phyloP scores from a whole-genome alignment of 129 eudicot genomes.

The Pittosporum tobira region DNA sequence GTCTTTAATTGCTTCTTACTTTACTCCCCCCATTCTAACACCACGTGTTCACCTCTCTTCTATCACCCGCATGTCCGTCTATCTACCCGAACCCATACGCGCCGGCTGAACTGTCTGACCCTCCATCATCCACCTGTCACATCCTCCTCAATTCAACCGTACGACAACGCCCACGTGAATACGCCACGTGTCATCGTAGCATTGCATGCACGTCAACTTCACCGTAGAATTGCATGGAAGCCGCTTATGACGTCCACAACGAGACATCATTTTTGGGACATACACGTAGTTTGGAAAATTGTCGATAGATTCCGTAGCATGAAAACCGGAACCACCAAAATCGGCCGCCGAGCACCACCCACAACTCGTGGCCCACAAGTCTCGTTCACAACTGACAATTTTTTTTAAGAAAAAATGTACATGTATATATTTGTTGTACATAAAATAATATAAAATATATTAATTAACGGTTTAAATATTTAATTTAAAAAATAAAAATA shows the following conservation, averaged over 20 bases:
- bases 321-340: conserved; percentile 13
- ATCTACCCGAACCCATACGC: not conserved
- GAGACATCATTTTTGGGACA: not conserved
- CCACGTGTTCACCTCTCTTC: not conserved
- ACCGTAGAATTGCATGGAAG: not conserved
- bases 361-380: too few relatives aligned
- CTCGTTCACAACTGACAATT: conserved; percentile 5
- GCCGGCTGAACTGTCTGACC: not conserved
- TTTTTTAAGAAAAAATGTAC: too few relatives aligned
- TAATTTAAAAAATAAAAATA: too few relatives aligned
- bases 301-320: not conserved
- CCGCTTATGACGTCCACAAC: not conserved
- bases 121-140: not conserved
- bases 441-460: too few relatives aligned
- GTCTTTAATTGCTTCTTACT: too few relatives aligned
- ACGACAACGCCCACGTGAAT: conserved; percentile 15
- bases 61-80: not conserved
- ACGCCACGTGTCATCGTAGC: not conserved
- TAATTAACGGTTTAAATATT: too few relatives aligned
- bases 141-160: not conserved
- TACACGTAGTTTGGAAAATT: not conserved
- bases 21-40: too few relatives aligned
- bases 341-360: conserved; percentile 19
- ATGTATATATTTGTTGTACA: too few relatives aligned
- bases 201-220: conserved; percentile 12